These are phyloP conservation scores for Clohesyomyces aquaticus DNA, from an alignment of 495 filamentous ascomycete genomes.

Conservation along the genomic window DNA sequence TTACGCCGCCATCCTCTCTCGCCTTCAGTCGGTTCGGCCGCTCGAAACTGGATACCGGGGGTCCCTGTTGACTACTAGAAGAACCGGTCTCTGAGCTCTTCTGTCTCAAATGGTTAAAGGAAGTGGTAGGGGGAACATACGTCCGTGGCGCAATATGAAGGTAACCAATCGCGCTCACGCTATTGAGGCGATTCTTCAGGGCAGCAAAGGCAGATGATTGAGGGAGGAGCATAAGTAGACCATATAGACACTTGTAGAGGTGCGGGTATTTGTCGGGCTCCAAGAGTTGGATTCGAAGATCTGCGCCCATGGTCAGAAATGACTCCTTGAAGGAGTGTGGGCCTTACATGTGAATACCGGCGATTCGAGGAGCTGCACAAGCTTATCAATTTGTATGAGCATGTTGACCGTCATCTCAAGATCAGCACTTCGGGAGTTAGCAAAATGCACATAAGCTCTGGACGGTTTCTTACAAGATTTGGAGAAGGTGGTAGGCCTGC, in stretches of 20 bases:
- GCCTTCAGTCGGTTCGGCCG: slow-evolving; percentile 81
- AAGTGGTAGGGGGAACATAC: slow-evolving; percentile 59
- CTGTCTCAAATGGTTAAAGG: slow-evolving; percentile 44
- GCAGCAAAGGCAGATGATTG: slow-evolving; percentile 97
- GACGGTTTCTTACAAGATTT: slow-evolving; percentile 73
- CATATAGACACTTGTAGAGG: slow-evolving; percentile 98
- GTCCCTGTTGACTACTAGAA: slow-evolving; percentile 35
- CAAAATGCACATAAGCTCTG: slow-evolving; percentile 6
- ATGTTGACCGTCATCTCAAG: slow-evolving; percentile 99
- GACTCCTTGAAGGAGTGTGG: background rate
- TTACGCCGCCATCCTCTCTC: slow-evolving; percentile 79
- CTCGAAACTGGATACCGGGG: slow-evolving; percentile 60
- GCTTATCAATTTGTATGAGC: slow-evolving; percentile 98
- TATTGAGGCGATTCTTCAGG: slow-evolving; percentile 94
- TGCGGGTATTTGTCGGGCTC: slow-evolving; percentile 96
- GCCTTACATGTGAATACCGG: slow-evolving; percentile 90
- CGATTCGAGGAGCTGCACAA: slow-evolving; percentile 95
- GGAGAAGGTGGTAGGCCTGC: slow-evolving; percentile 93
- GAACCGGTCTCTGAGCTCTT: slow-evolving; percentile 41
- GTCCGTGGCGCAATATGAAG: slow-evolving; percentile 81
- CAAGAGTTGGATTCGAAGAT: slow-evolving; percentile 94
- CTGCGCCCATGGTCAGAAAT: slow-evolving; percentile 48
- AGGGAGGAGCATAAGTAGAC: slow-evolving; percentile 94
- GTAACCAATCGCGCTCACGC: slow-evolving; percentile 94
- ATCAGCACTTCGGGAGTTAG: slow-evolving; percentile 73